Evolutionary conservation across 495 filamentous ascomycete genomes (phyloP), one percentile per base, ranked within the genome.

Genomic region (Neurospora sp.): DNA sequence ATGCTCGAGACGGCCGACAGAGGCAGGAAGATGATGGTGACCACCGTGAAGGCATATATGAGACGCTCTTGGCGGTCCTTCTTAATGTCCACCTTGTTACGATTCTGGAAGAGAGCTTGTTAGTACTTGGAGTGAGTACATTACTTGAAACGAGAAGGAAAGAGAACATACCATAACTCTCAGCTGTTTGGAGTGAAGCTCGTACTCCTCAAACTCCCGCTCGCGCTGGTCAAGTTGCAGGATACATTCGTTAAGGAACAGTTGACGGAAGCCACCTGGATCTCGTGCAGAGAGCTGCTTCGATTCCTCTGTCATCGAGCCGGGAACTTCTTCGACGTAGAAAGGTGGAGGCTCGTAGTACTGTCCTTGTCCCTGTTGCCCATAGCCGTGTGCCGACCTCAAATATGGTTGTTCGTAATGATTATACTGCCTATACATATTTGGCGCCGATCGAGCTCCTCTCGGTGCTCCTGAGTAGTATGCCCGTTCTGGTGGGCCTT

Each of bases 1-100:
- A 90, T 81, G 41, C 85, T 86, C 3, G 89, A 88, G 76, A 91
- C 88, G 79, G 89, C 89, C 10, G 84, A 87, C 0, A 91, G 80
- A 3, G 89, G 89, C 6, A 91, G 79, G 79, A 90, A 90, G 40
- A 90, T 85, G 59, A 90, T 85, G 2, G 87, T 90, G 76, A 90
- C 89, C 16, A 89, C 86, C 27, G 89, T 90, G 74, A 91, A 90
- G 10, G 53, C 85, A 74, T 86, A 87, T 40, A 88, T 81, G 16
- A 84, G 82, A 22, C 83, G 80, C 53, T 88, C 84, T 78, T 85
- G 83, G 35, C 78, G 77, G 74, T 84, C 82, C 69, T 83, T 83
- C 69, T 78, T 84, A 27, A 73, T 74, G 69, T 82, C 77, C 38
- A 84, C 80, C 40, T 78, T 80, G 72, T 81, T 78, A n/a, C 70